Conservation (phyloP, 371 early-diverging fungal species). For the Mucor velutinosus region DNA sequence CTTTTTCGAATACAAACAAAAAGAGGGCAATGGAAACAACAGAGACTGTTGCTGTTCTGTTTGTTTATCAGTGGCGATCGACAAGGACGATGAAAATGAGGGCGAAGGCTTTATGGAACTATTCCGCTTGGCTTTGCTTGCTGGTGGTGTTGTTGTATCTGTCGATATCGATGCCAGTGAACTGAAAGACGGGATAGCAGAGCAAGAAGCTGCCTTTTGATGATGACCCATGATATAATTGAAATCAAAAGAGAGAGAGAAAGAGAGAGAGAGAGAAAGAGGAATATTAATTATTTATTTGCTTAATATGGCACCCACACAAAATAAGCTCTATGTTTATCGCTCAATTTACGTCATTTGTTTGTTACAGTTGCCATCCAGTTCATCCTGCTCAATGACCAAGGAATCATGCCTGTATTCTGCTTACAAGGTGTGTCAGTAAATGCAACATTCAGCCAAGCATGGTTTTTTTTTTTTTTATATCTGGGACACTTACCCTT, state of each 20-base stretch:
- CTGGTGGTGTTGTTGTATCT: neutral
- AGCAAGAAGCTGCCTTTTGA: constrained; percentile 26
- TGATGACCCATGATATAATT: constrained; percentile 9
- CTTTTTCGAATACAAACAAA: constrained; percentile 26
- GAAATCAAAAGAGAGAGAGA: no score
- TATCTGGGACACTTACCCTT: neutral
- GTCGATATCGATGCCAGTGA: constrained; percentile 3
- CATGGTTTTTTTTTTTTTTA: neutral
- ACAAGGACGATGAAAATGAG: neutral
- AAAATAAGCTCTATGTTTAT: constrained; percentile 7
- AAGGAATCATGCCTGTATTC: neutral
- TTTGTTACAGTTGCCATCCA: neutral
- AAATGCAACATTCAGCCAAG: neutral
- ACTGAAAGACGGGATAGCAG: constrained; percentile 16
- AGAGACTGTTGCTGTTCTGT: neutral
- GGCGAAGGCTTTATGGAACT: neutral
- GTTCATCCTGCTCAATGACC: neutral
- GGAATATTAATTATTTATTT: neutral
- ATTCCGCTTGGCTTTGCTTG: neutral
- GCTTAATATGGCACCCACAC: neutral
- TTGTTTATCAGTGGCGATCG: neutral
- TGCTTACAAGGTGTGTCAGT: neutral
- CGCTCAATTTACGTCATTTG: neutral
- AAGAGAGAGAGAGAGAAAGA: constrained; percentile 1
- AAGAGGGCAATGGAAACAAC: constrained; percentile 20